Evolutionary conservation across 345 rosid genomes (phyloP).

Genomic region (Melaleuca alternifolia): DNA sequence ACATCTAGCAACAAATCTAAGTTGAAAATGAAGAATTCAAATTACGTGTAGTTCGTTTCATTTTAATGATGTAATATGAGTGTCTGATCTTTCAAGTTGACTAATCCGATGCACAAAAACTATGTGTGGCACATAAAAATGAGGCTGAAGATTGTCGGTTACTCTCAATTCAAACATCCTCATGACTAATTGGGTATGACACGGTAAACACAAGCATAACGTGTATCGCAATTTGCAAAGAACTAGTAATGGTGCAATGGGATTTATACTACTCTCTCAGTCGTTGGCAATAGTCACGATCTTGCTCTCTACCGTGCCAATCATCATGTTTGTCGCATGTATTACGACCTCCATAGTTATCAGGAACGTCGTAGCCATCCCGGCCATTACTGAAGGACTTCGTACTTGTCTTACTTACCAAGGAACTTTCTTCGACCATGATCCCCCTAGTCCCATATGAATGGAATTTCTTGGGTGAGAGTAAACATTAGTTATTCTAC

Average conservation of each 20-base stretch:
- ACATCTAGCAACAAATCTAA: background rate
- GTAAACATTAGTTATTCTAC: background rate
- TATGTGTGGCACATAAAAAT: fast-evolving
- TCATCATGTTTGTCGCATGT: background rate
- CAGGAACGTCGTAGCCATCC: too few species aligned
- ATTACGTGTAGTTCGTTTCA: background rate
- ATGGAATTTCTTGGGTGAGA: background rate
- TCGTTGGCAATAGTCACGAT: background rate
- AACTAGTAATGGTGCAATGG: background rate
- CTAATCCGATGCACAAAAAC: background rate
- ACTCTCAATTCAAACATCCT: background rate
- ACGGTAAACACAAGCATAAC: background rate
- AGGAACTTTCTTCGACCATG: background rate
- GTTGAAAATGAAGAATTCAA: background rate
- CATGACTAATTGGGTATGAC: background rate
- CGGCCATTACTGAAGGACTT: background rate
- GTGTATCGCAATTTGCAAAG: background rate
- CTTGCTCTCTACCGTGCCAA: background rate
- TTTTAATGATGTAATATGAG: background rate
- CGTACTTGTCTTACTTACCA: background rate
- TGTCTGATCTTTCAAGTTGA: background rate
- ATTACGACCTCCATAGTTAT: background rate
- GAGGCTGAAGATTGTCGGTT: background rate
- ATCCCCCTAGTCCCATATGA: background rate
- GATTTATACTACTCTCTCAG: background rate